phyloP scores from a whole-genome alignment of 768 basidiomycete genomes.

The Hemileccinum rubropunctum region DNA sequence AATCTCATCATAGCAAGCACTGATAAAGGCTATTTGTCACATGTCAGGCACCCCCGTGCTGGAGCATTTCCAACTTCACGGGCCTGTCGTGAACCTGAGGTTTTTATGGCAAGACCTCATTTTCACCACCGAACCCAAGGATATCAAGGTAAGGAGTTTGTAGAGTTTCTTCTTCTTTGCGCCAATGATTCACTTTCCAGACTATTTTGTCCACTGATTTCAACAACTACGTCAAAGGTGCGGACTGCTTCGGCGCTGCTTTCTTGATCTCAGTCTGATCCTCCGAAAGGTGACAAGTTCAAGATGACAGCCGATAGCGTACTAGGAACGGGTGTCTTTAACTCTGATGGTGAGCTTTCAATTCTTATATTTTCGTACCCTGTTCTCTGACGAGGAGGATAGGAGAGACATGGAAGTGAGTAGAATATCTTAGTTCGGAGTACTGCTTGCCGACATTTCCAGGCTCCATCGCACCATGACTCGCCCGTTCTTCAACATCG shows the following conservation, averaged over 20 bases:
- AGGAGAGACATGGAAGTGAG: slow-evolving; percentile 75
- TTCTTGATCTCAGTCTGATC: background rate
- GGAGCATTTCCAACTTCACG: slow-evolving; percentile 24
- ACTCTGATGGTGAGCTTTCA: slow-evolving; percentile 42
- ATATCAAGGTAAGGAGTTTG: slow-evolving; percentile 33
- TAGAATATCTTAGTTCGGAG: background rate
- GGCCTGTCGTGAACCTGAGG: slow-evolving; percentile 39
- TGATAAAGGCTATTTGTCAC: background rate
- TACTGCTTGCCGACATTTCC: background rate
- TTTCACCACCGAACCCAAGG: slow-evolving; percentile 50
- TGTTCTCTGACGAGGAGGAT: slow-evolving; percentile 1
- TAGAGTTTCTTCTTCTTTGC: background rate
- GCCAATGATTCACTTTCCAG: slow-evolving; percentile 18
- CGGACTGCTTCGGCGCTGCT: background rate
- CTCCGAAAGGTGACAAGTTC: slow-evolving; percentile 32
- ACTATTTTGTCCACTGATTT: slow-evolving; percentile 44
- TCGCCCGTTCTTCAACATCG: slow-evolving; percentile 66
- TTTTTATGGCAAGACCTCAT: slow-evolving; percentile 49
- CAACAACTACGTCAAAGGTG: slow-evolving; percentile 43
- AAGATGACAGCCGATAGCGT: slow-evolving; percentile 30
- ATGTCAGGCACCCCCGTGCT: slow-evolving; percentile 21
- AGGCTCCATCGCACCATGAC: slow-evolving; percentile 67
- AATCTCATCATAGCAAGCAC: background rate
- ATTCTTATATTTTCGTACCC: background rate
- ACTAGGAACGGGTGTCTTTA: slow-evolving; percentile 55